Conservation (phyloP, 805 yeast genomes). For the Yamadazyma endophytica region DNA sequence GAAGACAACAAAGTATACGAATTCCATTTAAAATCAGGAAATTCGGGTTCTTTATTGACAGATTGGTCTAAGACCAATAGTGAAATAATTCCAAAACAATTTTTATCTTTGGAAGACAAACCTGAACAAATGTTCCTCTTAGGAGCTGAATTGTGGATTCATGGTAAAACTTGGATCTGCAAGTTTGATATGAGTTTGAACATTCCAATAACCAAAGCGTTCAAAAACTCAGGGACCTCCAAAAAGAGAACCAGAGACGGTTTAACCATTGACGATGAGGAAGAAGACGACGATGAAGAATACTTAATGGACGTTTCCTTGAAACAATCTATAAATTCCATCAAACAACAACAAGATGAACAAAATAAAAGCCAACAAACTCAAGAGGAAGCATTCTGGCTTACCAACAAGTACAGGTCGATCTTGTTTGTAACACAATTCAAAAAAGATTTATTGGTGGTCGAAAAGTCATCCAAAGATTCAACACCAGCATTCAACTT, state of each 20-base stretch:
- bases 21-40: conserved; percentile 37
- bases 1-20: conserved; percentile 75
- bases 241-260: conserved; percentile 45
- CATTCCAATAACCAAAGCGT: conserved; percentile 41
- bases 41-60: conserved; percentile 43
- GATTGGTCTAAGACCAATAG: conserved; percentile 78
- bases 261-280: conserved; percentile 27
- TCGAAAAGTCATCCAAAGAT: conserved; percentile 64
- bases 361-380: conserved; percentile 22
- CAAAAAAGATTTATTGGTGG: conserved; percentile 57
- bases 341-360: conserved; percentile 38
- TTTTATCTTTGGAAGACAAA: conserved; percentile 54
- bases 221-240: conserved; percentile 20
- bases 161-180: conserved; percentile 80
- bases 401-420: conserved; percentile 72
- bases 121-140: conserved; percentile 69
- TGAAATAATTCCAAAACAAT: conserved; percentile 67
- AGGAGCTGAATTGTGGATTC: conserved; percentile 61
- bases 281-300: conserved; percentile 22
- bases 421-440: conserved; percentile 58
- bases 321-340: conserved; percentile 25
- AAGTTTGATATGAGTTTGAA: conserved; percentile 63
- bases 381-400: conserved; percentile 55
- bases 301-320: conserved; percentile 21
- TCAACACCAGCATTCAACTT: conserved; percentile 63